These are phyloP conservation scores for Phyllosticta capitalensis DNA, from an alignment of 2,329 filamentous ascomycete species.

Conservation along the genomic window DNA sequence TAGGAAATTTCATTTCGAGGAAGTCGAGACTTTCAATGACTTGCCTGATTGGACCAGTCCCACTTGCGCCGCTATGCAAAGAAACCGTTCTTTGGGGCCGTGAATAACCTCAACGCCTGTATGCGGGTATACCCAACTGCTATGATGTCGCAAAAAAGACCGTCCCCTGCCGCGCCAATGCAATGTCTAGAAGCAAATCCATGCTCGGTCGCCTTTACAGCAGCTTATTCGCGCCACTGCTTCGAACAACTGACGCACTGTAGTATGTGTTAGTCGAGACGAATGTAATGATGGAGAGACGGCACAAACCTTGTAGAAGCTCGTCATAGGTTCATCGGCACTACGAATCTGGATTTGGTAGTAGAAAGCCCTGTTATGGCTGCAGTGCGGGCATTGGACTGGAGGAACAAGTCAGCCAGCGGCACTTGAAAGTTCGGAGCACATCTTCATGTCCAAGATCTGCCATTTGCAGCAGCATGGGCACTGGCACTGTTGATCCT, in stretches of 20 bases:
- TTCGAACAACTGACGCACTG: conserved; percentile 35
- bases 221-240: conserved; percentile 34
- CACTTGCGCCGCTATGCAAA: neutral
- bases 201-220: neutral
- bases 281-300: neutral
- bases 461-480: neutral
- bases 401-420: conserved; percentile 1
- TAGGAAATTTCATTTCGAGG: neutral
- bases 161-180: neutral
- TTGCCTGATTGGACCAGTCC: neutral
- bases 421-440: neutral
- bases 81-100: neutral
- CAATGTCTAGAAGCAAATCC: neutral
- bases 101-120: neutral
- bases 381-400: conserved; percentile 80
- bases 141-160: neutral
- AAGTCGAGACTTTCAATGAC: neutral
- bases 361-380: conserved; percentile 79
- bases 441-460: conserved; percentile 1
- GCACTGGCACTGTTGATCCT: neutral
- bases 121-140: neutral
- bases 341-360: conserved; percentile 96
- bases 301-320: conserved; percentile 68
- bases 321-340: conserved; percentile 97
- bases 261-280: conserved; percentile 6